Evolutionary conservation across 2,329 filamentous ascomycete genomes (phyloP).

Genomic region (Colletotrichum sp.): DNA sequence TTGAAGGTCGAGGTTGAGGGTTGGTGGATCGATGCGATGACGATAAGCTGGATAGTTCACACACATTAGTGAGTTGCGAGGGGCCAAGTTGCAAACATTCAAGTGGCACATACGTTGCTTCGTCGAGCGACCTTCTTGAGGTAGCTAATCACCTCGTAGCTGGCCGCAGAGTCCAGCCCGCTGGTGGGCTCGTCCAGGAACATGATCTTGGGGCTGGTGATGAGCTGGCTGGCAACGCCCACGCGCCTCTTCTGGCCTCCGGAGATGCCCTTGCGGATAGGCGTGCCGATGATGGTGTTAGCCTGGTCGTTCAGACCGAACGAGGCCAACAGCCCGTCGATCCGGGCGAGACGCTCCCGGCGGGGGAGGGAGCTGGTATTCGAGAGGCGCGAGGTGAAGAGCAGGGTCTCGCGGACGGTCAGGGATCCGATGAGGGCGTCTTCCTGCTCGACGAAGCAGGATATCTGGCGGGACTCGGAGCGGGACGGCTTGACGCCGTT

Average conservation of each 20-base stretch:
- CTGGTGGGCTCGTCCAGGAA: conserved; percentile 88
- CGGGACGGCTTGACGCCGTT: conserved; percentile 65
- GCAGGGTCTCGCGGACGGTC: conserved; percentile 79
- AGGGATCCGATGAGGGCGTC: conserved; percentile 83
- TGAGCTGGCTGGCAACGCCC: conserved; percentile 80
- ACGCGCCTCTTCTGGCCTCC: conserved; percentile 85
- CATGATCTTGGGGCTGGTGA: conserved; percentile 80
- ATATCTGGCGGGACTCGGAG: conserved; percentile 66
- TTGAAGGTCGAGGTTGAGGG: conserved; percentile 81
- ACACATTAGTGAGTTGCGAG: no score
- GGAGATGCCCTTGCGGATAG: conserved; percentile 81
- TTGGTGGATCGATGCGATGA: conserved; percentile 86
- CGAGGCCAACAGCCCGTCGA: conserved; percentile 69
- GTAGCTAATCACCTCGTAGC: conserved; percentile 78
- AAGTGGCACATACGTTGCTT: conserved; percentile 59
- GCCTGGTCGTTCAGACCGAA: conserved; percentile 77
- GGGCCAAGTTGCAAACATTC: not conserved
- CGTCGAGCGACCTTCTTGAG: conserved; percentile 69
- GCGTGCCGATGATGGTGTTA: conserved; percentile 78
- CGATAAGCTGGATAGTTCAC: conserved; percentile 60
- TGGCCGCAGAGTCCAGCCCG: conserved; percentile 79
- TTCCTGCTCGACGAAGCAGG: conserved; percentile 86
- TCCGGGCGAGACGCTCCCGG: conserved; percentile 45
- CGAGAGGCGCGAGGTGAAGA: conserved; percentile 76
- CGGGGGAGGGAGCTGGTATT: conserved; percentile 42